Base-by-base conservation (phyloP, 2,329 filamentous ascomycete species). In the Epicoccum sorghinum region DNA sequence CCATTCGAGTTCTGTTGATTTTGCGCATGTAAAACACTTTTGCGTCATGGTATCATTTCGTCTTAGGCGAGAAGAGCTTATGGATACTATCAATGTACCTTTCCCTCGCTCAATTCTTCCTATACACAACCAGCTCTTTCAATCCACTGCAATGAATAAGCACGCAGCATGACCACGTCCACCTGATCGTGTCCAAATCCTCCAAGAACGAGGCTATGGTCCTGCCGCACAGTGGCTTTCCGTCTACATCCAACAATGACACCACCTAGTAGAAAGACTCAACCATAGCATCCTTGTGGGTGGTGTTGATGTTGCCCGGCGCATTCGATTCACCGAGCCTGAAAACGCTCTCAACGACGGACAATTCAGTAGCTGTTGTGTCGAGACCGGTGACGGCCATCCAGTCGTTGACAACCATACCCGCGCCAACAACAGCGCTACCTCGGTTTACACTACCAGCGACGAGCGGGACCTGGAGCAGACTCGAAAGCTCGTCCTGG, bases 401-500 rank as follows among this genome's bases (percentile, higher is more conserved):
- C 93, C 93, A 97, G 82, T 98, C 93, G 74, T 97, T 96, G 61
- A 96, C 92, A 4, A 96, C 92, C 90, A 96, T 95, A 38, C 92
- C 92, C 1, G 93, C 95, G 52, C 95, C 95, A n/a, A 99, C 93
- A 27, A 99, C 93, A 57, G 91, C 88, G 72, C 88, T 92, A 58
- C 95, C 95, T 61, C 95, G 86, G 80, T 99, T 99, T 60, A 99
- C 89, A 72, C 86, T 91, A 37, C 95, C 95, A 3, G 95, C 95
- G 1, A 99, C 95, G 5, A 99, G 87, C 12, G 95, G 95, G 33
- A 99, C 93, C 79, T 98, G 93, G 59, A 99, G 83, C 78, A 99
- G 80, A 71, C 89, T 93, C 60, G 89, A 93, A 62, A 99, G 85
- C 81, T 99, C 95, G 75, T 99, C 95, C 83, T 99, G 95, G 77